Evolutionary conservation across 1,284 basidiomycete genomes (phyloP), one percentile per base, ranked within the genome.

Genomic region (Stereum hirsutum): DNA sequence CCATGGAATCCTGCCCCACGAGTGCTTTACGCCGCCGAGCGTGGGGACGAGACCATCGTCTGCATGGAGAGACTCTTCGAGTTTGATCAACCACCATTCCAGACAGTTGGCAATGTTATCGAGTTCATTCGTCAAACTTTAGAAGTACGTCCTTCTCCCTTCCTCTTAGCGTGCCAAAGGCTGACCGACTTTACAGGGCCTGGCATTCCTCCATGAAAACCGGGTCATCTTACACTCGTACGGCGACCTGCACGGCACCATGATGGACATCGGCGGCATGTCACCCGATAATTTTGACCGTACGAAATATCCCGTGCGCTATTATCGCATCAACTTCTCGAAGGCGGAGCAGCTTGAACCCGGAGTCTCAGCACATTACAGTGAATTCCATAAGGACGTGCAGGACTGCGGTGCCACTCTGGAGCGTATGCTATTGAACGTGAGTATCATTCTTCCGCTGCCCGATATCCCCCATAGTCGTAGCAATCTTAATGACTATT

Each of bases 1-100:
- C 72, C 73, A 1, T 74, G 72, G 73, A 75, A 75, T 47, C 66
- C 72, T 5, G 57, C 63, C 7, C 73, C 72, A 3, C 68, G 68
- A 39, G 56, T 74, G 4, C 50, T 71, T 5, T 59, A 61, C 46
- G 63, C 64, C 1, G 61, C 72, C 0, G 63, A 71, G 44, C 62
- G 65, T 15, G 49, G 41, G 20, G 44, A 63, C 20, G 49, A 56
- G 23, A 58, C 65, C 2, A 69, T 63, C 43, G 50, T 71, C 8
- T 69, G 63, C 52, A 57, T 74, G 53, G 66, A 69, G 45, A 63
- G 62, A 20, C 61, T 73, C 15, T 58, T 57, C n/a, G 60, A 64
- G 47, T 69, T 62, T 48, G 59, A 70, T 48, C 46, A 65, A 7
- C 69, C 68, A 5, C 69, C 67, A 3, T 59, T 74, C 37, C 49